Conservation (phyloP, 2,329 filamentous ascomycete species). For the Coleophoma crateriformis region DNA sequence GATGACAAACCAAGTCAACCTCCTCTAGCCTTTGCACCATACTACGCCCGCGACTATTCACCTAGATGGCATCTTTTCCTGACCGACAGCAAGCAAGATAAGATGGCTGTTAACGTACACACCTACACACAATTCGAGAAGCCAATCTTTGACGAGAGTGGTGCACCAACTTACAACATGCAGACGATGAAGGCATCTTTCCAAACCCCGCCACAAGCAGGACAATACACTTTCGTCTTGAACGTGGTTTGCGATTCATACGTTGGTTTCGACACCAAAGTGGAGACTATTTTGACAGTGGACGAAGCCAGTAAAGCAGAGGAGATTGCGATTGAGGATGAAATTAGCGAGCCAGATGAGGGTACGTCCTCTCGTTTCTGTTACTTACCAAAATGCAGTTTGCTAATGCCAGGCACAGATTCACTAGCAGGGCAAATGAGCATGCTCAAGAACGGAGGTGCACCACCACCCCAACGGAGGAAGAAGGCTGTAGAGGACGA, state of each 20-base stretch:
- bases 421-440: slow-evolving; percentile 89
- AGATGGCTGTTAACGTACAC: slow-evolving; percentile 94
- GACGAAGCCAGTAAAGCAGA: slow-evolving; percentile 84
- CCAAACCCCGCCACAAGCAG: slow-evolving; percentile 84
- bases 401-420: slow-evolving; percentile 43
- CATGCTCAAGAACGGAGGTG: slow-evolving; percentile 67
- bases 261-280: slow-evolving; percentile 86
- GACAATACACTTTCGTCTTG: slow-evolving; percentile 92
- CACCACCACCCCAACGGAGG: slow-evolving; percentile 37
- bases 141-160: slow-evolving; percentile 73
- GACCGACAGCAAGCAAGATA: slow-evolving; percentile 87
- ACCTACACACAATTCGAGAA: slow-evolving; percentile 92
- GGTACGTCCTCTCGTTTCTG: slow-evolving; percentile 53
- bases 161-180: slow-evolving; percentile 87
- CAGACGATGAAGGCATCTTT: slow-evolving; percentile 98
- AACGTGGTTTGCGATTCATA: slow-evolving; percentile 94
- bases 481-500: slow-evolving; percentile 48
- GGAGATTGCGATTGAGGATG: slow-evolving; percentile 77
- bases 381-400: background rate
- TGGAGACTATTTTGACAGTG: slow-evolving; percentile 83
- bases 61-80: slow-evolving; percentile 94
- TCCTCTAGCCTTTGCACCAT: slow-evolving; percentile 84
- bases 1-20: slow-evolving; percentile 65
- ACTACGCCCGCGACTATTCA: slow-evolving; percentile 82
- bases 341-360: slow-evolving; percentile 97